A percentile compares a stretch with the other conserved stretches of the same genome.
These are phyloP conservation scores for Mucor irregularis DNA, from an alignment of 371 early-diverging fungal genomes.

Conservation along the genomic window DNA sequence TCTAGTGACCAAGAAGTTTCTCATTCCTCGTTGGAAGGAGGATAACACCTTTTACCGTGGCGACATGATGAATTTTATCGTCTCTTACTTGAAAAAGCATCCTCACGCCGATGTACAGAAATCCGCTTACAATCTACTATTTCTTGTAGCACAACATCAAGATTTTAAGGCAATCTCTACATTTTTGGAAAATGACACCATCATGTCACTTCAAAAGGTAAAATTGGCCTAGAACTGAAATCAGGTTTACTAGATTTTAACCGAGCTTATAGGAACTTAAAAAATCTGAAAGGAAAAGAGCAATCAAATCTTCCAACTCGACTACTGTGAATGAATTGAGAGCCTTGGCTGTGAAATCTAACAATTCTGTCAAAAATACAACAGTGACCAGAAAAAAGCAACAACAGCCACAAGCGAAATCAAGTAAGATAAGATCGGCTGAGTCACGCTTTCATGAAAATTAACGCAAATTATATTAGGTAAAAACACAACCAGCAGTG, in stretches of 20 bases:
- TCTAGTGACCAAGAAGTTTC: constrained; percentile 47
- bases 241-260: too few relatives aligned
- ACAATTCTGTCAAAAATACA: too few relatives aligned
- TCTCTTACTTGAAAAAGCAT: constrained; percentile 57
- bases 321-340: constrained; percentile 31
- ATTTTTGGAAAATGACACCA: constrained; percentile 16
- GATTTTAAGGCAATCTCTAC: constrained; percentile 5
- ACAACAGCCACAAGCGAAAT: background rate
- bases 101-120: constrained; percentile 68
- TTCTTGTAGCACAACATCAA: constrained; percentile 8
- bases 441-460: background rate
- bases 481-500: background rate
- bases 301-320: constrained; percentile 3
- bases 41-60: constrained; percentile 9
- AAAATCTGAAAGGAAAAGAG: constrained; percentile 10
- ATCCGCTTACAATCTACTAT: constrained; percentile 53
- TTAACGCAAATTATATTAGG: background rate
- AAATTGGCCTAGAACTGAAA: background rate
- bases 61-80: constrained; percentile 56
- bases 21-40: constrained; percentile 36
- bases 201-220: constrained; percentile 10
- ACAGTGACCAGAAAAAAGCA: too few relatives aligned
- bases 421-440: background rate
- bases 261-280: constrained; percentile 15
- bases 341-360: constrained; percentile 33